These are phyloP conservation scores for Panicum miliaceum DNA, from an alignment of 176 grass and related monocot genomes.

Conservation along the genomic window DNA sequence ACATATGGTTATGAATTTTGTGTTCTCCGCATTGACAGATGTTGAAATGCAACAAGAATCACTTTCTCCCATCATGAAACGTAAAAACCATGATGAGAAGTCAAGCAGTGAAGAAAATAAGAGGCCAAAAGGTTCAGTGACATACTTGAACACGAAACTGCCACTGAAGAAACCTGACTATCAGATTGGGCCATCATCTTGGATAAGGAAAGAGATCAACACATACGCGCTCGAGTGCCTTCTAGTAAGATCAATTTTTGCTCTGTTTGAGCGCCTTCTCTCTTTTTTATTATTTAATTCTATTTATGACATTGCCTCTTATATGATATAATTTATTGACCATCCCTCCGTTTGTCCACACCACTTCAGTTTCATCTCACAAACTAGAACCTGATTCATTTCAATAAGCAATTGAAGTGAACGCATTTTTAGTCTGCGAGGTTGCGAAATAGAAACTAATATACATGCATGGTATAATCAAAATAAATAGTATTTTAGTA, in stretches of 20 bases:
- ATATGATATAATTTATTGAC: not conserved
- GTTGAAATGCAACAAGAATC: conserved; percentile 2
- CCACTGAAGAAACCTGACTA: conserved; percentile 1
- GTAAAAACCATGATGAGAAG: not conserved
- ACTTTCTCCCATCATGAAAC: not conserved
- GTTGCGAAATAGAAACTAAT: not conserved
- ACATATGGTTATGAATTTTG: not conserved
- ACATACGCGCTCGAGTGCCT: not conserved
- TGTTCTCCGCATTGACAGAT: not conserved
- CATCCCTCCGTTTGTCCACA: not conserved
- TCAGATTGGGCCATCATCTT: conserved; percentile 15
- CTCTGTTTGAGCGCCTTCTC: not conserved
- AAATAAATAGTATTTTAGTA: not conserved
- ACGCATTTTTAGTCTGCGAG: not conserved
- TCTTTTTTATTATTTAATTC: not conserved
- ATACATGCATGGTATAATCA: not conserved
- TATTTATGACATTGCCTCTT: no score
- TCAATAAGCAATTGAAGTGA: not conserved
- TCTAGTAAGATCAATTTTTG: conserved; percentile 5
- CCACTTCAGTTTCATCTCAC: not conserved
- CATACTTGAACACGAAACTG: not conserved
- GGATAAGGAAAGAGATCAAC: conserved; percentile 29
- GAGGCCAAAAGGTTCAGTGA: not conserved
- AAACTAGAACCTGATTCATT: not conserved
- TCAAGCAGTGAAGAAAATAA: not conserved